Base-by-base conservation (phyloP, 139 green algal species). In the Chloropicon primus region DNA sequence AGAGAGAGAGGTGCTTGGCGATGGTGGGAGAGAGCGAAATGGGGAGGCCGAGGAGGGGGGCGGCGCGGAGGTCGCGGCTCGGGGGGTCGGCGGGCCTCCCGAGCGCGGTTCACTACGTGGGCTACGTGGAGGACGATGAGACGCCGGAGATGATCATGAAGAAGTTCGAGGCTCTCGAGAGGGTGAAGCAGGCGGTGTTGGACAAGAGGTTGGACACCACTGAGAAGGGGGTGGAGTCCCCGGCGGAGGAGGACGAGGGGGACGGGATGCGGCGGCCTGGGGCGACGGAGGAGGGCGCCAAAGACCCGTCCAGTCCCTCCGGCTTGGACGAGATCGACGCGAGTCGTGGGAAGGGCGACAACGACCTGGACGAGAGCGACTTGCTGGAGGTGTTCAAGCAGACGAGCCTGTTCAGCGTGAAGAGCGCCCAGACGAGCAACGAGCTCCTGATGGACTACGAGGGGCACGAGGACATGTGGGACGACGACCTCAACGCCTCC, bases 81-180 rank as follows among this genome's bases (percentile, higher is more conserved):
- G 41, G 41, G 5, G 5, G 10, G 41, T 62, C 41, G 5, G 41
- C 41, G 41, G 41, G 72, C 79, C 1, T 92, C 28, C 92, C 92
- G 1, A 91, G 86, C 22, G 89, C 88, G 1, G 84, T 88, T 2
- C 92, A 97, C 82, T 97, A 97, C 73, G 90, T 97, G 1, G 93
- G 93, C 1, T 97, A 97, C 75, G 93, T 97, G 0, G 92, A 97
- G 82, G 93, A 97, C 22, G 89, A 96, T 2, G 93, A 97, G 79
- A 97, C 92, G 5, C 92, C 92, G 0, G 93, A 97, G 53, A 94
- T 93, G 90, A 97, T 97, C 77, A 97, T 97, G 91, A 86, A 87
- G 17, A 97, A 97, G 77, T 97, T 97, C 77, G 88, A 88, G 73
- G 91, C 92, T 81, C 81, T 97, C 75, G 93, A 96, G 29, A 77